Evolutionary conservation across 768 basidiomycete species (phyloP).

Genomic region (Lepiota venenata): DNA sequence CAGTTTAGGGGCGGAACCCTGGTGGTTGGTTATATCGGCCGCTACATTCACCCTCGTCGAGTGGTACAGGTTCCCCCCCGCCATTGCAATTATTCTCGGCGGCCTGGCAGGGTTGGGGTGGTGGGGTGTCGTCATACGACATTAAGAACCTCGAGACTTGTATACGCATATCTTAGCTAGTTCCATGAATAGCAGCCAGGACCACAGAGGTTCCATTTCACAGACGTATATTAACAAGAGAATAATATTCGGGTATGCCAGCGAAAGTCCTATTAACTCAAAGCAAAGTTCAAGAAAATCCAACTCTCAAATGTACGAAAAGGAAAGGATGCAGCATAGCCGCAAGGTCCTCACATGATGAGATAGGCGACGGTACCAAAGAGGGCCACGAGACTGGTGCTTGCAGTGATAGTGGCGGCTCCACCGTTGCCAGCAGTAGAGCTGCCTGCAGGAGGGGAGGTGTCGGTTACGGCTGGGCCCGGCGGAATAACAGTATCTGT

Average conservation of each 20-base stretch:
- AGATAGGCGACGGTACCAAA: constrained; percentile 20
- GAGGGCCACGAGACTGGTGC: constrained; percentile 25
- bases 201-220: background rate
- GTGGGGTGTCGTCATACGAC: constrained; percentile 32
- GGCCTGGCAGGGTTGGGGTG: constrained; percentile 38
- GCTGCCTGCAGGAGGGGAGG: constrained; percentile 12
- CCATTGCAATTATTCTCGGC: constrained; percentile 36
- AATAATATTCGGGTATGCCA: background rate
- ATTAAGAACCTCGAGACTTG: background rate
- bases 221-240: background rate
- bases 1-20: constrained; percentile 36
- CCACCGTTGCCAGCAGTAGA: constrained; percentile 19
- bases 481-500: constrained; percentile 9
- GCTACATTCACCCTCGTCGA: constrained; percentile 36
- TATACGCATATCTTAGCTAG: too few species aligned
- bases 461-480: constrained; percentile 13
- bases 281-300: constrained; percentile 1
- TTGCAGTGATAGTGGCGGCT: constrained; percentile 19
- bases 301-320: background rate
- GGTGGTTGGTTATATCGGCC: constrained; percentile 44
- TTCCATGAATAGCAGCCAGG: too few species aligned
- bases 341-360: background rate
- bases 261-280: background rate
- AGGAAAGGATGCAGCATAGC: background rate
- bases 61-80: constrained; percentile 37